A percentile compares a stretch with the other conserved stretches of the same genome.
Conservation (phyloP, 805 yeast species). For the Priceomyces carsonii region DNA sequence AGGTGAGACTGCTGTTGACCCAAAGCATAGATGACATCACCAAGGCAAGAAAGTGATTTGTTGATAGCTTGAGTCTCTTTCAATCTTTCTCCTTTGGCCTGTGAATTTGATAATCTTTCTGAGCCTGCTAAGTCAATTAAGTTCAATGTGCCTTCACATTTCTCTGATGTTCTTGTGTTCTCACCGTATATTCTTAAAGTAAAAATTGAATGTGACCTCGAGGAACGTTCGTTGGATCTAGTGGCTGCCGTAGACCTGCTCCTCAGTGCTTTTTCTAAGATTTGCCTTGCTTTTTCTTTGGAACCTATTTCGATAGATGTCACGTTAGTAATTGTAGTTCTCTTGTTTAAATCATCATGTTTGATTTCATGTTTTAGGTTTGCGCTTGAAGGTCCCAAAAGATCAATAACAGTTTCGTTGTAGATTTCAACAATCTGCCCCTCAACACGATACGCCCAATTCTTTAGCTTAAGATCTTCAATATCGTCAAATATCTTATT, state of each 20-base stretch:
- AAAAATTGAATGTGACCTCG: slow-evolving; percentile 88
- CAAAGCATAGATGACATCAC: slow-evolving; percentile 82
- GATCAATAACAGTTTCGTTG: slow-evolving; percentile 77
- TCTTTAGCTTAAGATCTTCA: slow-evolving; percentile 45
- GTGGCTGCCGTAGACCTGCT: slow-evolving; percentile 83
- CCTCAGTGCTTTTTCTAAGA: slow-evolving; percentile 55
- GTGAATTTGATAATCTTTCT: slow-evolving; percentile 75
- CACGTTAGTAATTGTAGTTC: slow-evolving; percentile 63
- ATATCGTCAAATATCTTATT: slow-evolving; percentile 65
- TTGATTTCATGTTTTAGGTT: slow-evolving; percentile 62
- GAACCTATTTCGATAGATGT: slow-evolving; percentile 48
- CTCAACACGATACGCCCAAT: slow-evolving; percentile 61
- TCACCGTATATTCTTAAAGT: slow-evolving; percentile 59
- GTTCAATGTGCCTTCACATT: slow-evolving; percentile 63
- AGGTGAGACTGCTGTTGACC: slow-evolving; percentile 36
- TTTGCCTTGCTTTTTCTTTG: slow-evolving; percentile 47
- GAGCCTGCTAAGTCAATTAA: slow-evolving; percentile 94
- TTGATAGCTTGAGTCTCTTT: slow-evolving; percentile 89
- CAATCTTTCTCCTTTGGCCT: slow-evolving; percentile 76
- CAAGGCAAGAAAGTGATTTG: slow-evolving; percentile 81
- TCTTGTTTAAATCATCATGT: slow-evolving; percentile 57
- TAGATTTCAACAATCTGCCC: slow-evolving; percentile 90
- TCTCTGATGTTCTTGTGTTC: slow-evolving; percentile 50
- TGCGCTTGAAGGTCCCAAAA: slow-evolving; percentile 38
- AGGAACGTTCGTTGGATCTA: slow-evolving; percentile 76